Conservation (phyloP, 2,329 filamentous ascomycete species). For the Colletotrichum higginsianum region DNA sequence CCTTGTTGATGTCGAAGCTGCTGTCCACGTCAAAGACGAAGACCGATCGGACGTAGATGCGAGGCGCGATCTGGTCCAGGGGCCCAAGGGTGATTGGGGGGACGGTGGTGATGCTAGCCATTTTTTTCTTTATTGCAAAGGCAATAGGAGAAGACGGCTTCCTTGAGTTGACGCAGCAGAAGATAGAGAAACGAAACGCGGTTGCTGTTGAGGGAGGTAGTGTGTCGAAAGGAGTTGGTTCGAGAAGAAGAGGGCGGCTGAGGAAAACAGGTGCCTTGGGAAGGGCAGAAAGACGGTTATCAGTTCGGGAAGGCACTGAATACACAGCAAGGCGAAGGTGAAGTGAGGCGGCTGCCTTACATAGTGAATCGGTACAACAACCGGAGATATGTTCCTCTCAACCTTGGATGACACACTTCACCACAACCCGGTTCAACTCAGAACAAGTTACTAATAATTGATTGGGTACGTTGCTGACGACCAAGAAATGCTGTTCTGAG, state of each 20-base stretch:
- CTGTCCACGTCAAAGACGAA: constrained; percentile 1
- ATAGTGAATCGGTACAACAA: background rate
- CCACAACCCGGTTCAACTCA: background rate
- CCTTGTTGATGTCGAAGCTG: background rate
- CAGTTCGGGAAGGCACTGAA: background rate
- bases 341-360: background rate
- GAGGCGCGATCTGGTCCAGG: constrained; percentile 36
- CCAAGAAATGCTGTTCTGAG: background rate
- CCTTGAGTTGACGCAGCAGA: background rate
- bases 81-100: background rate
- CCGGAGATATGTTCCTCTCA: background rate
- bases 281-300: too few species aligned
- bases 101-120: background rate
- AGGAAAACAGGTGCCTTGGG: too few species aligned
- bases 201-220: background rate
- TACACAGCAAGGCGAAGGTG: background rate
- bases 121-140: background rate
- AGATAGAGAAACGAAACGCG: background rate
- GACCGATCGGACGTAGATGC: constrained; percentile 30
- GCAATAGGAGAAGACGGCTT: too few species aligned
- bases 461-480: too few species aligned
- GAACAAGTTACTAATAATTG: background rate
- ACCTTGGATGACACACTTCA: background rate
- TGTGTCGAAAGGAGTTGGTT: too few species aligned
- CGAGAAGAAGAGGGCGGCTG: background rate